Evolutionary conservation across 495 filamentous ascomycete genomes (phyloP).

Genomic region (Bombardia bombarda): DNA sequence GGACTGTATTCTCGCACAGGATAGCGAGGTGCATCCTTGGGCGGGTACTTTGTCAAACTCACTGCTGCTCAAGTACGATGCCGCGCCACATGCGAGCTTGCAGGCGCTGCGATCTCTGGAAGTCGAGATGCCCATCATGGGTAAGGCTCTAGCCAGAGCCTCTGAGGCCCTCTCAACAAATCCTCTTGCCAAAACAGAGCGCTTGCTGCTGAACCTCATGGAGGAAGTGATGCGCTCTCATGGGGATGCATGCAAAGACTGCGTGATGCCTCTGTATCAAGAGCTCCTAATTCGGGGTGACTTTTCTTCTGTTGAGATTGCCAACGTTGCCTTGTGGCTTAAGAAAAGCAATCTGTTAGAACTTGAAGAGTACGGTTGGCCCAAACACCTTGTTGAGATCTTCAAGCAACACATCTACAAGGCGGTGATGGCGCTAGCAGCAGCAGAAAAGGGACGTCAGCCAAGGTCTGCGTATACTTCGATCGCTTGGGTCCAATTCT

Average conservation of each 20-base stretch:
- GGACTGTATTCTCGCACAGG: slow-evolving; percentile 33
- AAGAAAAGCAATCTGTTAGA: slow-evolving; percentile 10
- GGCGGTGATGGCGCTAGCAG: slow-evolving; percentile 27
- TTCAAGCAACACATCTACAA: slow-evolving; percentile 32
- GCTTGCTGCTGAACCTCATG: slow-evolving; percentile 41
- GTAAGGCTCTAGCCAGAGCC: slow-evolving; percentile 41
- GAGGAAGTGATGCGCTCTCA: slow-evolving; percentile 38
- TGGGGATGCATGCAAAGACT: slow-evolving; percentile 12
- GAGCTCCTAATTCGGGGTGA: slow-evolving; percentile 3
- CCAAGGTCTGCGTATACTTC: slow-evolving; percentile 28
- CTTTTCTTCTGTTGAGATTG: slow-evolving; percentile 2
- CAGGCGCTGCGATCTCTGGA: slow-evolving; percentile 57
- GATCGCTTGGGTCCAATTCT: slow-evolving; percentile 58
- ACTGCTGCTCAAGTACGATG: slow-evolving; percentile 48
- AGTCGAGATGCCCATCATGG: slow-evolving; percentile 55
- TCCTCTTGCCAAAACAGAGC: slow-evolving; percentile 37
- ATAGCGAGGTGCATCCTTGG: slow-evolving; percentile 34
- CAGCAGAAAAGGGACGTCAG: slow-evolving; percentile 16
- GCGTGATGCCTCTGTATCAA: slow-evolving; percentile 8
- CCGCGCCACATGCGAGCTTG: slow-evolving; percentile 46
- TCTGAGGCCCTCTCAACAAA: slow-evolving; percentile 39
- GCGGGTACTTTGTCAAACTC: slow-evolving; percentile 46
- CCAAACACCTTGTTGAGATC: slow-evolving; percentile 18
- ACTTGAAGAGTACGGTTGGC: slow-evolving; percentile 1
- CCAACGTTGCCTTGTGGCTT: slow-evolving; percentile 15